Conservation (phyloP, 2,329 filamentous ascomycete species). For the Lecanicillium sp. region DNA sequence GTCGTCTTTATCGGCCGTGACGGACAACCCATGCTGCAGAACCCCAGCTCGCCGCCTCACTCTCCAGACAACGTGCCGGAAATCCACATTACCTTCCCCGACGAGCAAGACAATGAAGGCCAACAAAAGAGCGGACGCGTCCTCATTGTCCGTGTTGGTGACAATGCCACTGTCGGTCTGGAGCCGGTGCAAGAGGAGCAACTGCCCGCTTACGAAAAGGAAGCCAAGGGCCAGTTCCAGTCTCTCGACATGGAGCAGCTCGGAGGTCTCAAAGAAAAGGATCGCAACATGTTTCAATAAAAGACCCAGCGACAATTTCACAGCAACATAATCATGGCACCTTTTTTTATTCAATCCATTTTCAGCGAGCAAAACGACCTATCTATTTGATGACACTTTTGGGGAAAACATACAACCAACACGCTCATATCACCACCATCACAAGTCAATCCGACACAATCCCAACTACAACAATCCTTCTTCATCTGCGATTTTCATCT, state of each 20-base stretch:
- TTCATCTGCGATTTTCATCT: slow-evolving; percentile 7
- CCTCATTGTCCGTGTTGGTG: slow-evolving; percentile 84
- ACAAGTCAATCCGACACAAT: slow-evolving; percentile 2
- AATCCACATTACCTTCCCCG: slow-evolving; percentile 96
- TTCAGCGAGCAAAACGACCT: slow-evolving; percentile 6
- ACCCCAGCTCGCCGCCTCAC: slow-evolving; percentile 65
- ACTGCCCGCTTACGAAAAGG: slow-evolving; percentile 83
- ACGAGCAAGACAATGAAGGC: slow-evolving; percentile 82
- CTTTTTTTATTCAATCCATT: slow-evolving; percentile 5
- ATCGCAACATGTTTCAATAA: slow-evolving; percentile 34
- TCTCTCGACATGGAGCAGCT: slow-evolving; percentile 92
- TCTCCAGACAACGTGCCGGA: slow-evolving; percentile 82
- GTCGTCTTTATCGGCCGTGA: slow-evolving; percentile 75
- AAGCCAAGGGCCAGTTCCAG: slow-evolving; percentile 72
- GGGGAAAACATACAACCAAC: not conserved
- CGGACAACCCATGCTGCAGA: slow-evolving; percentile 63
- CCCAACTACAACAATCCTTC: slow-evolving; percentile 3
- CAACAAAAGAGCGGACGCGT: slow-evolving; percentile 78
- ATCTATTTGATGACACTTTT: slow-evolving; percentile 9
- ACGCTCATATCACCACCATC: no score
- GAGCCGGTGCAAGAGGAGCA: slow-evolving; percentile 76
- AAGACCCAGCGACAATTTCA: slow-evolving; percentile 4
- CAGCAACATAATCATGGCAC: slow-evolving; percentile 2
- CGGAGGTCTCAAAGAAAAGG: slow-evolving; percentile 89
- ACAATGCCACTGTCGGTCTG: slow-evolving; percentile 74